These are phyloP conservation scores for Cercospora canescens DNA, from an alignment of 2,329 filamentous ascomycete species.

Conservation along the genomic window DNA sequence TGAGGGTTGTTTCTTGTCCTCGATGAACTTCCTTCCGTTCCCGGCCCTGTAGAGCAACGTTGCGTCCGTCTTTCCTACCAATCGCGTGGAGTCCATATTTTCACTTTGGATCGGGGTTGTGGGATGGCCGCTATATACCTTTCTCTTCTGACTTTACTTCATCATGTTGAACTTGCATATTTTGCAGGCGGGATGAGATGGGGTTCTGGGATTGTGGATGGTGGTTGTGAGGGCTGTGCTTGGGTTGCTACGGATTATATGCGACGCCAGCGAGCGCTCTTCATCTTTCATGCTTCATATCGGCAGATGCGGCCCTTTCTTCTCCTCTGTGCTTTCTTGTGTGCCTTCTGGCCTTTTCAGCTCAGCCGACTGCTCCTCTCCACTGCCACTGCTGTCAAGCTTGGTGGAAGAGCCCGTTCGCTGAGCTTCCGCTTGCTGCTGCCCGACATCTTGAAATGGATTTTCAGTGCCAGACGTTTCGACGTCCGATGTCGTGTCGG, in stretches of 20 bases:
- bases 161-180: background rate
- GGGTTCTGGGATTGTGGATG: background rate
- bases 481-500: background rate
- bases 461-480: background rate
- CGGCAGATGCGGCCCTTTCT: background rate
- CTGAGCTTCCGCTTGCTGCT: conserved; percentile 2
- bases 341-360: background rate
- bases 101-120: conserved; percentile 43
- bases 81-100: conserved; percentile 34
- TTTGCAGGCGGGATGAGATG: background rate
- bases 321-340: background rate
- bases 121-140: conserved; percentile 42
- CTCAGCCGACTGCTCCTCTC: background rate
- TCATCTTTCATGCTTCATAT: background rate
- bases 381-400: background rate
- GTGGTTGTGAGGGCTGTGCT: too few species aligned
- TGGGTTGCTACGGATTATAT: background rate
- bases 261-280: too few species aligned
- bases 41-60: conserved; percentile 42
- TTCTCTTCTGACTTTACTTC: background rate
- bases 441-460: background rate
- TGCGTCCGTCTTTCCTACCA: conserved; percentile 47
- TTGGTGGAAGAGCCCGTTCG: background rate
- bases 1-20: conserved; percentile 38
- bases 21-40: conserved; percentile 45